These are phyloP conservation scores for Alternaria viburni DNA, from an alignment of 2,329 filamentous ascomycete species.

Conservation along the genomic window DNA sequence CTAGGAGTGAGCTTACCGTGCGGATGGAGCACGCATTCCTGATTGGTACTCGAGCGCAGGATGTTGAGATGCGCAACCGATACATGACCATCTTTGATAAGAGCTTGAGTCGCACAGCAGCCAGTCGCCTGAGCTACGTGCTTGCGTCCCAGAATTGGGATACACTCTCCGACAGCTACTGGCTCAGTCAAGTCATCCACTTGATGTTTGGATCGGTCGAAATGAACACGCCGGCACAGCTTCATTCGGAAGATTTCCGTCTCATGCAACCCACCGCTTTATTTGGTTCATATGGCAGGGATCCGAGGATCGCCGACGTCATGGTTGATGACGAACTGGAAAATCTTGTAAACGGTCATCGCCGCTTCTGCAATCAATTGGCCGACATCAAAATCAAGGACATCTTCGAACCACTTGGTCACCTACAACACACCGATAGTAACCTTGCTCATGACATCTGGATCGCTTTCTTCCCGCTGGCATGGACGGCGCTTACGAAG, in stretches of 20 bases:
- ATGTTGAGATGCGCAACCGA: conserved; percentile 94
- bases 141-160: conserved; percentile 96
- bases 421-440: conserved; percentile 88
- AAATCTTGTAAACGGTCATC: conserved; percentile 75
- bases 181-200: conserved; percentile 94
- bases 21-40: conserved; percentile 98
- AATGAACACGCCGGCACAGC: conserved; percentile 75
- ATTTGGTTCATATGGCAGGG: conserved; percentile 75
- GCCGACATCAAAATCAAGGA: conserved; percentile 87
- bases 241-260: conserved; percentile 85
- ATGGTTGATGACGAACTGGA: conserved; percentile 87
- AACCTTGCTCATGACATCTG: conserved; percentile 87
- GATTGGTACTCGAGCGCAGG: conserved; percentile 88
- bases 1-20: conserved; percentile 92
- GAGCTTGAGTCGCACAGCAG: conserved; percentile 90
- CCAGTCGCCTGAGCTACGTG: conserved; percentile 86
- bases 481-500: conserved; percentile 84
- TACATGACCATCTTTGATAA: conserved; percentile 97
- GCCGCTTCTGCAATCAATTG: conserved; percentile 82
- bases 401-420: conserved; percentile 84
- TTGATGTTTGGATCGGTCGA: conserved; percentile 91
- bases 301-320: conserved; percentile 65
- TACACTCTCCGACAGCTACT: conserved; percentile 91
- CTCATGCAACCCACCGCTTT: conserved; percentile 75
- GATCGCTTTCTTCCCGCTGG: conserved; percentile 89